Base-by-base conservation (phyloP, 441 rosid genomes). In the Geranium incanum region DNA sequence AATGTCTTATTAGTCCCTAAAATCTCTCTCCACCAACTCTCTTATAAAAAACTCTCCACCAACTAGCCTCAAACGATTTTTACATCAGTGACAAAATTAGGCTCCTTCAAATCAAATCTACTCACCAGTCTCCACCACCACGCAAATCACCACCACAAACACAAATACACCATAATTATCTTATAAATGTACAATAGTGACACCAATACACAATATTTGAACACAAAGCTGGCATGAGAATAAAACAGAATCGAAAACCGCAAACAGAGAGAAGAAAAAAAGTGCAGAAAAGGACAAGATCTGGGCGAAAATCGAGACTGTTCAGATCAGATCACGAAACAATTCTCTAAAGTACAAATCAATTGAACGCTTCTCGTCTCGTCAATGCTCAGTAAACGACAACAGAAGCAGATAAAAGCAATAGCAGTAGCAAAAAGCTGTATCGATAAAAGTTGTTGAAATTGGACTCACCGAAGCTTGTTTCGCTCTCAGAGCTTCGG, bases 381-480 rank as follows among this genome's bases (percentile, higher is more conserved):
- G 66, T 23, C 66, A 23, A 21, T 63, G 23, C 16, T 11, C 66
- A 63, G 66, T 23, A 63, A 0, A 63, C 23, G 66, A 62, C 66
- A 23, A 62, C 37, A 62, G 36, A 62, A 60, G 36, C 33, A 60
- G 36, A 50, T 50, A 50, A 50, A 50, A 50, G 59, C 15, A 50
- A 50, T 16, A 50, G 15, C 59, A 5, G 59, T n/a, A 50, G 3
- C 33, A 28, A 55, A 55, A 55, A 55, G 62, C 19, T 55, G 15
- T 12, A 2, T 18, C 33, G 1, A 11, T 7, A 60, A 2, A 3
- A 45, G 52, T 45, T 5, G n/a, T 0, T 12, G 13, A 12, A n/a
- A 4, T 63, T 63, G 66, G 6, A 63, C 66, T 63, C 1, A 23
- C 66, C 36, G 66, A 63, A 63, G 36, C 66, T 21, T 63, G 36